phyloP scores from a whole-genome alignment of 805 yeast species.

The Ogataea wickerhamii region DNA sequence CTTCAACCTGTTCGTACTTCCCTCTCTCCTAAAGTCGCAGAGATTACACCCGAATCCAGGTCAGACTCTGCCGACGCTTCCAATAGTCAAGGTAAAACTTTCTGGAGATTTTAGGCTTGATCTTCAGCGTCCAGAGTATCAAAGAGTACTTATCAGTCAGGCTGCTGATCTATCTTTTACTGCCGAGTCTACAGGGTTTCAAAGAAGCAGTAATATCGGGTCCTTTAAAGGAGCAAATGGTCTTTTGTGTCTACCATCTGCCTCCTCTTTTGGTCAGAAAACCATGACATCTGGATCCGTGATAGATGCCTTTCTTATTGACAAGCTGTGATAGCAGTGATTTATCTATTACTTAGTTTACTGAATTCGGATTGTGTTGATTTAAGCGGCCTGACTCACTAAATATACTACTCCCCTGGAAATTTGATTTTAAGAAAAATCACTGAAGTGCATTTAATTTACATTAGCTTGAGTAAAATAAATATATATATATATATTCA shows the following conservation, averaged over 20 bases:
- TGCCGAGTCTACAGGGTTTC: slow-evolving; percentile 47
- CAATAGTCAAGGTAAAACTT: slow-evolving; percentile 36
- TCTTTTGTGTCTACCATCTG: slow-evolving; percentile 41
- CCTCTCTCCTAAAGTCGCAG: slow-evolving; percentile 38
- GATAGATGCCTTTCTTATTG: slow-evolving; percentile 30
- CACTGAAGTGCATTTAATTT: no score
- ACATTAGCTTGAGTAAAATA: no score
- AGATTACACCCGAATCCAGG: slow-evolving; percentile 25
- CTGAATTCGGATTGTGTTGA: no score
- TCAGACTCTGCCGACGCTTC: slow-evolving; percentile 24
- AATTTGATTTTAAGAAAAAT: no score
- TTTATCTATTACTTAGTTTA: no score
- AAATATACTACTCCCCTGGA: no score
- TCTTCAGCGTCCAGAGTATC: slow-evolving; percentile 48
- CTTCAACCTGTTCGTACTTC: slow-evolving; percentile 44
- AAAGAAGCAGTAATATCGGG: slow-evolving; percentile 47
- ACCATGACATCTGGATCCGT: slow-evolving; percentile 18
- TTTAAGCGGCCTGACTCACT: no score
- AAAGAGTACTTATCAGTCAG: slow-evolving; percentile 38
- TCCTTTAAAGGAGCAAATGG: slow-evolving; percentile 48
- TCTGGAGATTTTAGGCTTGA: slow-evolving; percentile 36
- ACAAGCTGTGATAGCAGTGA: slow-evolving; percentile 7
- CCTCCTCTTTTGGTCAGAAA: slow-evolving; percentile 11
- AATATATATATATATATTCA: no score
- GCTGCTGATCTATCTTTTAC: slow-evolving; percentile 24